A percentile compares a stretch with the other conserved stretches of the same genome.
Conservation (phyloP, 371 early-diverging fungal genomes). For the Fennellomyces sp. region DNA sequence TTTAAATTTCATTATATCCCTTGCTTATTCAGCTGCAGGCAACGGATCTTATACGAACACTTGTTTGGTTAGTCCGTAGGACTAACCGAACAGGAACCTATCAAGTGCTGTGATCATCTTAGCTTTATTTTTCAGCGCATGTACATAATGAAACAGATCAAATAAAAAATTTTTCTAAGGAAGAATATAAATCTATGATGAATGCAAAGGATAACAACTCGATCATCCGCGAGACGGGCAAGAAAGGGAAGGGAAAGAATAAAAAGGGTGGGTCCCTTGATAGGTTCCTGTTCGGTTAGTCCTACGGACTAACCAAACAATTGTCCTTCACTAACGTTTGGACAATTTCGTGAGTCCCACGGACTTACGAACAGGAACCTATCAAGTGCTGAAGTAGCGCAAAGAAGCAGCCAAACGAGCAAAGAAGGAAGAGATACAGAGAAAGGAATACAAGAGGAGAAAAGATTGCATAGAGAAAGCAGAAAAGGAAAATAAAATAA, state of each 20-base stretch:
- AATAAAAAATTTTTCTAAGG: not conserved
- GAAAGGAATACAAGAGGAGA: not conserved
- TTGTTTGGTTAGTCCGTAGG: not conserved
- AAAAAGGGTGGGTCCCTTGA: not conserved
- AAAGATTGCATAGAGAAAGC: not conserved
- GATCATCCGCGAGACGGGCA: not conserved
- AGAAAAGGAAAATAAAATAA: not conserved
- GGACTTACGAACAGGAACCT: not conserved
- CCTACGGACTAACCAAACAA: not conserved
- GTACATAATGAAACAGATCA: not conserved
- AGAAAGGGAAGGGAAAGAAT: not conserved
- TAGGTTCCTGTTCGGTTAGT: not conserved
- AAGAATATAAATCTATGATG: not conserved
- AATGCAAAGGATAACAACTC: not conserved
- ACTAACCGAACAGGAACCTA: not conserved
- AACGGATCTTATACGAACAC: not conserved
- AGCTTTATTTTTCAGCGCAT: not conserved
- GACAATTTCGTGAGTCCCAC: not conserved
- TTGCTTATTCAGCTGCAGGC: no score
- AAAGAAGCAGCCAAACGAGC: constrained; percentile 1
- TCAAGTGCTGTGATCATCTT: constrained; percentile 2
- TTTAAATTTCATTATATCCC: no score
- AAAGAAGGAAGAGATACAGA: not conserved
- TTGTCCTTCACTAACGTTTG: not conserved
- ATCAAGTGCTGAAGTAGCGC: not conserved